phyloP scores from a whole-genome alignment of 495 filamentous ascomycete genomes.

The Lichina pygmaea region DNA sequence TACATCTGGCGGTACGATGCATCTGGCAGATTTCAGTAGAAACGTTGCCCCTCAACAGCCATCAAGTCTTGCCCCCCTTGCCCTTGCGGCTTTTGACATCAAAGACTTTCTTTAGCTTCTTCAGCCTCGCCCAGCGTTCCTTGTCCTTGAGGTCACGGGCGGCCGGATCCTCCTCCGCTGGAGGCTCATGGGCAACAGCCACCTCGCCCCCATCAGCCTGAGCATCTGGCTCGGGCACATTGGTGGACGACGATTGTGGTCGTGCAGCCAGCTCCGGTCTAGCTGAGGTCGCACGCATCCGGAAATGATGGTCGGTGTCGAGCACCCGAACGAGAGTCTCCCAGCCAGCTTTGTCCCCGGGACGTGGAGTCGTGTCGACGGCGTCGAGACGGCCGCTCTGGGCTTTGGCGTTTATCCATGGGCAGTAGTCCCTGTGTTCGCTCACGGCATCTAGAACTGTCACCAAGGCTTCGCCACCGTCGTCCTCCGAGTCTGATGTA shows the following conservation, averaged over 20 bases:
- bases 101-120: conserved; percentile 28
- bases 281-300: not conserved
- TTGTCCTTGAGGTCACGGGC: conserved; percentile 25
- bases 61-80: not conserved
- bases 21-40: too few relatives aligned
- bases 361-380: not conserved
- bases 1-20: too few relatives aligned
- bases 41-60: too few relatives aligned
- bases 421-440: conserved; percentile 61
- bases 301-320: conserved; percentile 16
- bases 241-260: not conserved
- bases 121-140: conserved; percentile 23
- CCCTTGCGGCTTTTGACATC: conserved; percentile 17
- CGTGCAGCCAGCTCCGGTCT: not conserved
- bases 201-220: conserved; percentile 4
- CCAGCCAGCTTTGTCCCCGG: conserved; percentile 2
- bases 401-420: conserved; percentile 37
- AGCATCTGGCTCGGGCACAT: not conserved
- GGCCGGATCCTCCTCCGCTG: conserved; percentile 12
- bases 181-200: not conserved
- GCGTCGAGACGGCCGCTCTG: conserved; percentile 14
- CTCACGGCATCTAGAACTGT: conserved; percentile 34
- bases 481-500: conserved; percentile 9
- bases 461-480: conserved; percentile 28
- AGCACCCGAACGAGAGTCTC: conserved; percentile 15